Evolutionary conservation across 768 basidiomycete species (phyloP), one percentile per base, ranked within the genome.

Genomic region (Boletales sp.): DNA sequence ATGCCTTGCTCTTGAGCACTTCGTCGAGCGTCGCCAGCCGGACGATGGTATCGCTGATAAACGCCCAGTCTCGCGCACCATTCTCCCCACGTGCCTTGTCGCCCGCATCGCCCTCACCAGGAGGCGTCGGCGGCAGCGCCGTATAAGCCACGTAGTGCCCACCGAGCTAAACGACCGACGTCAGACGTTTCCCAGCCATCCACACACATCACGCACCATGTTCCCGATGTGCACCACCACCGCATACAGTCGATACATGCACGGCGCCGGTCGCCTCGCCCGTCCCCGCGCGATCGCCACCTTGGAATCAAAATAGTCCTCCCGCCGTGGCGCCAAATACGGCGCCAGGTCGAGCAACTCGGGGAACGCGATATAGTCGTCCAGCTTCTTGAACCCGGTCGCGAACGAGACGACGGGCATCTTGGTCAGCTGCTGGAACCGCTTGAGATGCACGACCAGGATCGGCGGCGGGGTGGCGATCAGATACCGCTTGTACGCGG

Each of bases 401-500:
- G 84, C 80, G 58, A 85, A 82, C 15, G 82, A 80, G 50, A 84
- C 69, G 49, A 81, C 68, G 5, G 80, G 75, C 45, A 76, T 75
- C 69, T 85, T 87, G 36, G 75, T 73, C 8, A 85, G 76, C 62
- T 95, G 93, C 69, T 95, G 91, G 71, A 98, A 98, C 41, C 94
- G 81, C 72, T 97, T 97, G 44, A 96, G 78, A 59, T 97, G 94
- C 51, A 97, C 80, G 44, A 94, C 89, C 49, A 97, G 81, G 31
- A 96, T 79, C 0, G 93, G 90, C 0, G 94, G 94, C 2, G 88
- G 84, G 0, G 76, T 77, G 14, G 85, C 81, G 65, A 98, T 89
- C 51, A 98, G 83, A 69, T 96, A 98, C 12, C 94, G 88, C 69
- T 98, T 98, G 72, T 91, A 93, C 5, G 92, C 91, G 2, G 89